phyloP scores from a whole-genome alignment of 2,329 filamentous ascomycete species.

The Fusarium incarnatum region DNA sequence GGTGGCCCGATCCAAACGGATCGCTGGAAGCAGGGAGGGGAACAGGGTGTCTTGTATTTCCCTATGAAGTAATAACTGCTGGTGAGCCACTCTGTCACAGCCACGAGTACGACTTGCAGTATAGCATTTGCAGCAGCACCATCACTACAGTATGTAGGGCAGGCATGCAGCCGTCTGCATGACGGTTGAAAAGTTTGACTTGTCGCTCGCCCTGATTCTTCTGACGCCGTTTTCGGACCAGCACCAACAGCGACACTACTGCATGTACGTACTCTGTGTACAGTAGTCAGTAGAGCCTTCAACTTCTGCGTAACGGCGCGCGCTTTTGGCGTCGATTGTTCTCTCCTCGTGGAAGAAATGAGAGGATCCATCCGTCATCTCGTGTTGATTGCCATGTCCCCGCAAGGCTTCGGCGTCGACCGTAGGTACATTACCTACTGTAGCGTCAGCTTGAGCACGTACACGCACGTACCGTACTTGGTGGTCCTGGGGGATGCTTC shows the following conservation, averaged over 20 bases:
- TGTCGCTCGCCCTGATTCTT: constrained; percentile 7
- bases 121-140: background rate
- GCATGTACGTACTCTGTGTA: background rate
- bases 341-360: constrained; percentile 38
- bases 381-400: constrained; percentile 47
- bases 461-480: constrained; percentile 1
- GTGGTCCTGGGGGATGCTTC: constrained; percentile 15
- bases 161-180: constrained; percentile 25
- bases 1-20: constrained; percentile 38
- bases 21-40: constrained; percentile 34
- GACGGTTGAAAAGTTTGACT: constrained; percentile 25
- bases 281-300: background rate
- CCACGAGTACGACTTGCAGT: background rate
- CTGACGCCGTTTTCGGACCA: constrained; percentile 20
- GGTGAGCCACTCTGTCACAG: background rate
- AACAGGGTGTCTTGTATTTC: constrained; percentile 12
- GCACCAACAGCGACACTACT: background rate
- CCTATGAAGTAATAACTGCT: constrained; percentile 1
- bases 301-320: constrained; percentile 13
- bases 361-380: constrained; percentile 49
- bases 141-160: background rate
- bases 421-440: constrained; percentile 21
- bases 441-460: constrained; percentile 24
- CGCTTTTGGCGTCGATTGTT: constrained; percentile 7
- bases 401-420: constrained; percentile 45